These are phyloP conservation scores for Suillus cothurnatus DNA, from an alignment of 768 basidiomycete species.

Conservation along the genomic window DNA sequence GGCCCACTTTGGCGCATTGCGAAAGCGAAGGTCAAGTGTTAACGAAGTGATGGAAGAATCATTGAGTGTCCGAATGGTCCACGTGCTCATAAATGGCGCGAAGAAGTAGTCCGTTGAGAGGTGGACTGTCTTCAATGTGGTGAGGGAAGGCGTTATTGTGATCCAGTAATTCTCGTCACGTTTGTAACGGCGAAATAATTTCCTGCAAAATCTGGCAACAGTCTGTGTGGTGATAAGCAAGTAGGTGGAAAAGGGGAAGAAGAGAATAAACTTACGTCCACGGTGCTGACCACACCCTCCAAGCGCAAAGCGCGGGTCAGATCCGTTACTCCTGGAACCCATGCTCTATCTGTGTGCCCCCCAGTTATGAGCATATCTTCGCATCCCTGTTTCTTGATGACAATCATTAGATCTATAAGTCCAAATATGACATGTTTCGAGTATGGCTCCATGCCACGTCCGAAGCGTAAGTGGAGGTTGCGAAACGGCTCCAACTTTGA, in stretches of 20 bases:
- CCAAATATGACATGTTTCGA: not conserved
- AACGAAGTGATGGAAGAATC: conserved; percentile 5
- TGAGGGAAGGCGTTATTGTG: conserved; percentile 1
- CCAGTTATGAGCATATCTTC: conserved; percentile 8
- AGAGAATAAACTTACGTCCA: not conserved
- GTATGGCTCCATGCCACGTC: conserved; percentile 2
- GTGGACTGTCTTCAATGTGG: not conserved
- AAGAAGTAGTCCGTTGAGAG: conserved; percentile 6
- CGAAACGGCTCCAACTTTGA: conserved; percentile 5
- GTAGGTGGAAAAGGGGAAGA: not conserved
- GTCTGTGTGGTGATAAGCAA: not conserved
- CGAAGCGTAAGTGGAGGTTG: conserved; percentile 4
- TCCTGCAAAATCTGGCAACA: conserved; percentile 2
- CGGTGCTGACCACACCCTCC: conserved; percentile 1
- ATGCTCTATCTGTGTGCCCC: conserved; percentile 4
- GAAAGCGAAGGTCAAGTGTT: conserved; percentile 3
- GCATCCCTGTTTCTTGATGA: conserved; percentile 3
- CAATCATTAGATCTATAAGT: conserved; percentile 6
- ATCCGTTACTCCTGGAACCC: conserved; percentile 2
- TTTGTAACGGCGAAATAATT: conserved; percentile 1
- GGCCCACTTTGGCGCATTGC: not conserved
- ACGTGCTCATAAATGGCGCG: conserved; percentile 4
- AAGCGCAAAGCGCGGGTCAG: conserved; percentile 4
- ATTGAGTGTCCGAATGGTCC: conserved; percentile 4
- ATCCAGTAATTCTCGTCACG: conserved; percentile 4